Percentiles rank a stretch among this genome's conserved stretches.
Evolutionary conservation across 2,329 filamentous ascomycete species (phyloP).

Genomic region (Chalara sp.): DNA sequence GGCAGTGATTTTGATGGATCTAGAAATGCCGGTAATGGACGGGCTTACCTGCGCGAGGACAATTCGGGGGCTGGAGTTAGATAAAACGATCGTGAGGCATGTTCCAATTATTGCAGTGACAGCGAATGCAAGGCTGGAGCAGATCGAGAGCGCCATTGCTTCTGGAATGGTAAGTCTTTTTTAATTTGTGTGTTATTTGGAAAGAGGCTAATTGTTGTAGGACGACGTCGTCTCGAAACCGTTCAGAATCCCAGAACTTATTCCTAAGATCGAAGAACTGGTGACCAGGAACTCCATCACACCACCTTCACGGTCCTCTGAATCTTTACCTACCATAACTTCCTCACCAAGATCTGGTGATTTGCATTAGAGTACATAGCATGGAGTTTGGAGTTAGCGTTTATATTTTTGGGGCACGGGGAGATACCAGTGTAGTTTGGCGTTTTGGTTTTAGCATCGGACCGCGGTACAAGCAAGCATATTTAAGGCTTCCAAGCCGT

Average conservation of each 20-base stretch:
- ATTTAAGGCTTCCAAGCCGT: no score
- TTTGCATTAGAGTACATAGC: no score
- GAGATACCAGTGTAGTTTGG: no score
- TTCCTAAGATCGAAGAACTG: constrained; percentile 56
- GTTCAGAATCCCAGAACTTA: constrained; percentile 65
- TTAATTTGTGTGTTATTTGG: not conserved
- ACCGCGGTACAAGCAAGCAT: no score
- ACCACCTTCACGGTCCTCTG: not conserved
- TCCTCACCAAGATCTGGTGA: no score
- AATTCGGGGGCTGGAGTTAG: constrained; percentile 61
- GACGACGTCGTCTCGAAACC: constrained; percentile 76
- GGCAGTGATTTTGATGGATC: constrained; percentile 69
- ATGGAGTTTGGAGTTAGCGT: no score
- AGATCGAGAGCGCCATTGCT: constrained; percentile 63
- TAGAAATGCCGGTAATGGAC: constrained; percentile 82
- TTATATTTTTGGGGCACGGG: no score
- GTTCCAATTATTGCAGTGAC: constrained; percentile 81
- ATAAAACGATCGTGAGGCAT: constrained; percentile 54
- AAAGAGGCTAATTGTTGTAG: constrained; percentile 26
- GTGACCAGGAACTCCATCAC: not conserved
- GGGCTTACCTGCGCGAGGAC: constrained; percentile 65
- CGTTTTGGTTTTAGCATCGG: no score
- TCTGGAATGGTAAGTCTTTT: constrained; percentile 60
- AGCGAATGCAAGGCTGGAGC: constrained; percentile 69
- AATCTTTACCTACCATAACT: not conserved